Evolutionary conservation across 352 stramenopile genomes (phyloP).

Genomic region (Phytopythium kandeliae): DNA sequence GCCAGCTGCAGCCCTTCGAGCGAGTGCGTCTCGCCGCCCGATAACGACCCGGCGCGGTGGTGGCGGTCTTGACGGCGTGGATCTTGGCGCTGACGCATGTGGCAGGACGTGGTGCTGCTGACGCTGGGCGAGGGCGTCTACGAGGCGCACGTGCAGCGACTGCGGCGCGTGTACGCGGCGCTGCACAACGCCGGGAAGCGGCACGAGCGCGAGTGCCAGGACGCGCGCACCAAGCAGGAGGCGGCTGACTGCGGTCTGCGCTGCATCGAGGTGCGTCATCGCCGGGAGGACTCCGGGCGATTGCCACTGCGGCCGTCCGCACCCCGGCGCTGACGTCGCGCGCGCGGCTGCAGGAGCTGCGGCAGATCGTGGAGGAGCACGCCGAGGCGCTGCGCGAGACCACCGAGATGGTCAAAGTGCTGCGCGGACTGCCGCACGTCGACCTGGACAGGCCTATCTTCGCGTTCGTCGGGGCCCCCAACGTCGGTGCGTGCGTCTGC

Average conservation of each 20-base stretch:
- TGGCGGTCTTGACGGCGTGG: too few relatives aligned
- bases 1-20: conserved; percentile 78
- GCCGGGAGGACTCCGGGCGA: too few relatives aligned
- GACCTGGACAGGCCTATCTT: conserved; percentile 81
- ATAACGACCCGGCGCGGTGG: too few relatives aligned
- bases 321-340: background rate
- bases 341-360: conserved; percentile 25
- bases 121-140: conserved; percentile 70
- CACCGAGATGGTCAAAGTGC: conserved; percentile 58
- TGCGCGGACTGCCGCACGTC: conserved; percentile 70
- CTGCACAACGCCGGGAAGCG: conserved; percentile 75
- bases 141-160: conserved; percentile 64
- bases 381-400: conserved; percentile 33
- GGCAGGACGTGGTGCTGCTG: conserved; percentile 73
- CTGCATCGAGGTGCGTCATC: conserved; percentile 70
- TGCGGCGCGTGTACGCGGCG: conserved; percentile 70
- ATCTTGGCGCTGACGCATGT: background rate
- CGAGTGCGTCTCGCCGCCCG: conserved; percentile 23
- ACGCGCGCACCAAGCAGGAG: conserved; percentile 74
- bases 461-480: conserved; percentile 77
- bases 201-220: conserved; percentile 62
- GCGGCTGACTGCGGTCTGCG: conserved; percentile 61
- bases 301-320: too few relatives aligned
- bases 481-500: conserved; percentile 82
- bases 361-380: conserved; percentile 38